Base-by-base conservation (phyloP, 441 rosid genomes). In the Populus hybrid region DNA sequence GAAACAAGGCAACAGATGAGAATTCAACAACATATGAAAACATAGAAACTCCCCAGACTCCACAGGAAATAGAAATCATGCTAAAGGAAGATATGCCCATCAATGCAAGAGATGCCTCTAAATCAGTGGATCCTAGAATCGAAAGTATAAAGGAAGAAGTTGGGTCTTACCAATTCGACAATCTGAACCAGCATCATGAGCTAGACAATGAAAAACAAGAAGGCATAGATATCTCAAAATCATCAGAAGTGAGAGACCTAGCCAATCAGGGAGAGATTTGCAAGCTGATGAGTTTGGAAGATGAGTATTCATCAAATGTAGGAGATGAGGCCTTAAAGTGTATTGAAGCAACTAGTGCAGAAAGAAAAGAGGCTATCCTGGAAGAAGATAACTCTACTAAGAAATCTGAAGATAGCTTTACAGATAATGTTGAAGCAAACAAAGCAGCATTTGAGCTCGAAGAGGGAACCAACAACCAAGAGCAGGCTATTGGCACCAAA, bases 381-480 rank as follows among this genome's bases (percentile, higher is more conserved):
- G 83, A 78, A 69, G 77, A 77, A 81, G 84, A 72, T 69, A 46
- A 42, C 6, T 30, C 72, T 69, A 40, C 78, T 16, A 63, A 73
- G 73, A 78, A 76, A 78, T 61, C 36, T 38, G 84, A 71, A 73
- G 78, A 40, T 23, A 81, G 75, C 77, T 81, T 77, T 68, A 59
- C 84, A 71, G 85, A 77, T 74, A 79, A 24, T 76, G 28, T n/a
- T 72, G 63, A 67, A 78, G 54, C 32, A 57, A 84, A 79, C 65
- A 79, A 72, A 57, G 81, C 54, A 74, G 75, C 64, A 69, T 28
- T 12, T 65, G 78, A 81, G 71, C 59, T 35, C 38, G 81, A 77
- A 82, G 69, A 38, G 66, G 77, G 67, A 72, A 42, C 72, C 54
- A 12, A 67, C 12, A 73, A 36, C 76, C 73, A 57, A 23, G 76